These are phyloP conservation scores for Fusarium mangiferae DNA, from an alignment of 2,329 filamentous ascomycete genomes.

Conservation along the genomic window DNA sequence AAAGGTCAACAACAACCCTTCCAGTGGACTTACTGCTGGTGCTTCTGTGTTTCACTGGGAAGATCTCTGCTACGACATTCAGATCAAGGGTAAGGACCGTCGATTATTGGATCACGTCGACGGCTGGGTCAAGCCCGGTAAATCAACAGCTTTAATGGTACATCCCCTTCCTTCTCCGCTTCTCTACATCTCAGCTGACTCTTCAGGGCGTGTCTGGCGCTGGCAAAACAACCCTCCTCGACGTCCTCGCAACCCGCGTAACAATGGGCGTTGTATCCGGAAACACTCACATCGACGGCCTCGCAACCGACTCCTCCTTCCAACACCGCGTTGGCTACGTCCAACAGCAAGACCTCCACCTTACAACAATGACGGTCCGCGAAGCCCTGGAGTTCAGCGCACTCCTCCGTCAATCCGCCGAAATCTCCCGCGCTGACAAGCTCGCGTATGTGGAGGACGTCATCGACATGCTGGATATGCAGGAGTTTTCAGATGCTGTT, in stretches of 20 bases:
- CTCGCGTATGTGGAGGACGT: constrained; percentile 46
- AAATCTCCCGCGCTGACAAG: constrained; percentile 54
- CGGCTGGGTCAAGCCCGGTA: constrained; percentile 82
- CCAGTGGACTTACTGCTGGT: constrained; percentile 6
- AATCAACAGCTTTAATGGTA: constrained; percentile 65
- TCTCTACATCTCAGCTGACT: background rate
- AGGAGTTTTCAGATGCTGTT: constrained; percentile 77
- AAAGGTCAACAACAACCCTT: constrained; percentile 17
- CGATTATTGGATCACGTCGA: constrained; percentile 77
- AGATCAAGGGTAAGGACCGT: constrained; percentile 72
- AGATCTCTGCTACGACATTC: constrained; percentile 69
- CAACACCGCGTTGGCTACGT: constrained; percentile 78
- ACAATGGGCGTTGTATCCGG: constrained; percentile 79
- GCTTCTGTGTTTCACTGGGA: constrained; percentile 73
- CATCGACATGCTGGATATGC: constrained; percentile 51
- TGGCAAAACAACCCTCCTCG: constrained; percentile 79
- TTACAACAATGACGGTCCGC: constrained; percentile 73
- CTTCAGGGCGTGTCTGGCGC: constrained; percentile 72
- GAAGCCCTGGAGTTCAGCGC: constrained; percentile 67
- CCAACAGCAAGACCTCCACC: constrained; percentile 77
- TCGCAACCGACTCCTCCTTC: constrained; percentile 68
- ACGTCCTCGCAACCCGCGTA: constrained; percentile 77
- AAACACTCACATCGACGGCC: constrained; percentile 76
- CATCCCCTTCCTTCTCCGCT: fast-evolving
- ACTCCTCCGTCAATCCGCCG: constrained; percentile 71